phyloP scores from a whole-genome alignment of 768 basidiomycete species.

The Ramaria rubella region DNA sequence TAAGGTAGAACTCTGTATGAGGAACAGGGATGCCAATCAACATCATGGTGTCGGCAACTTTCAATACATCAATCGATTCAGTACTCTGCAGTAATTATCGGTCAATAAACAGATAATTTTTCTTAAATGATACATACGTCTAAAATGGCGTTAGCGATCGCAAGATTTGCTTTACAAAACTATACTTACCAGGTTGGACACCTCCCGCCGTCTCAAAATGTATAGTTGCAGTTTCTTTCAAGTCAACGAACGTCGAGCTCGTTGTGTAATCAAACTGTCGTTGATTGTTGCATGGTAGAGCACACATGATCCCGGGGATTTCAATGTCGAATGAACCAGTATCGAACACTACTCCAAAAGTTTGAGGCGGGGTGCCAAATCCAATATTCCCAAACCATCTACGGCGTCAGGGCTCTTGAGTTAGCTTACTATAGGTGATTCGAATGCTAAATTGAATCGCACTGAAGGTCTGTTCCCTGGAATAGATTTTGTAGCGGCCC shows the following conservation, averaged over 20 bases:
- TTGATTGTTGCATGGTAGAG: constrained; percentile 37
- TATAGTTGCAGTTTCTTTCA: constrained; percentile 35
- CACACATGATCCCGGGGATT: constrained; percentile 47
- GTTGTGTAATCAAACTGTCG: constrained; percentile 40
- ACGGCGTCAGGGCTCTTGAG: neutral
- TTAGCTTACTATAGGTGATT: neutral
- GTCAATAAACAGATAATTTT: neutral
- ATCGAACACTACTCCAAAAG: constrained; percentile 46
- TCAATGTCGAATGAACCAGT: constrained; percentile 46
- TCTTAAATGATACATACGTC: neutral
- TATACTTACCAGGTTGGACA: neutral
- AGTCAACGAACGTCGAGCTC: constrained; percentile 47
- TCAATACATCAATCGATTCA: constrained; percentile 2
- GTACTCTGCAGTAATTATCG: neutral
- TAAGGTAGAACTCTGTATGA: constrained; percentile 39
- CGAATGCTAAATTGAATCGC: constrained; percentile 14
- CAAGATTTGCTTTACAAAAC: neutral
- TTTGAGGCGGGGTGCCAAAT: constrained; percentile 52
- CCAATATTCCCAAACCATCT: constrained; percentile 49
- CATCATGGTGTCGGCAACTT: constrained; percentile 41
- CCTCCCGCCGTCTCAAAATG: constrained; percentile 44
- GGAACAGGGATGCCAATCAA: constrained; percentile 39
- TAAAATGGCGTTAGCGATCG: neutral
- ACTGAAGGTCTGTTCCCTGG: constrained; percentile 54
- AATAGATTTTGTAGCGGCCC: constrained; percentile 30